A percentile compares a stretch with the other conserved stretches of the same genome.
Evolutionary conservation across 352 stramenopile genomes (phyloP).

Genomic region (Globisporangium okanoganense): DNA sequence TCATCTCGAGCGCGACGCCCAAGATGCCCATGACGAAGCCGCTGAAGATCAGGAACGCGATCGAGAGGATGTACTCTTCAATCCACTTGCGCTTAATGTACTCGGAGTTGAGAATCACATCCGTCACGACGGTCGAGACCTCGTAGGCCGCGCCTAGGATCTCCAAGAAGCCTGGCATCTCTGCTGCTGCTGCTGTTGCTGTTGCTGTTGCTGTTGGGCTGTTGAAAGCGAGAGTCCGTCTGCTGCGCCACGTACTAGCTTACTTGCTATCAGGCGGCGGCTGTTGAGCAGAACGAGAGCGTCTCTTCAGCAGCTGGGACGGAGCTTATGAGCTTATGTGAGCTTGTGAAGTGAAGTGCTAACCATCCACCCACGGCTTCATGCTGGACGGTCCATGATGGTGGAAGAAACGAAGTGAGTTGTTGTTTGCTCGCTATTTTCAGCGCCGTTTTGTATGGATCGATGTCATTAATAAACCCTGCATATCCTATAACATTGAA

Average conservation of each 20-base stretch:
- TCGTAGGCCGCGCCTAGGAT: constrained; percentile 48
- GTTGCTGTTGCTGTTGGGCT: background rate
- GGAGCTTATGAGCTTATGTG: too few species aligned
- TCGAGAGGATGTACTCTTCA: constrained; percentile 71
- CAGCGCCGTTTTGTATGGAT: too few species aligned
- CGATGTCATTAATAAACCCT: too few species aligned
- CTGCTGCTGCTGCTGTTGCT: background rate
- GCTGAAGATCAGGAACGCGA: constrained; percentile 58
- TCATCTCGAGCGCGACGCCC: constrained; percentile 41
- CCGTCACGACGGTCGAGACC: constrained; percentile 62
- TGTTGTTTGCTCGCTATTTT: background rate
- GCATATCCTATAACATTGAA: too few species aligned
- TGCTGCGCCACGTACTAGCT: background rate
- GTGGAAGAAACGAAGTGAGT: background rate
- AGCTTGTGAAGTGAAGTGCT: background rate
- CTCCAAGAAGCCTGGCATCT: constrained; percentile 25
- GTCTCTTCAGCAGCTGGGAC: background rate
- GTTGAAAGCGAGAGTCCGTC: background rate
- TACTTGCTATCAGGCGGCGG: background rate
- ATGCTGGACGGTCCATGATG: background rate
- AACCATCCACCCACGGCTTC: background rate
- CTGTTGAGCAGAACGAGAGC: background rate
- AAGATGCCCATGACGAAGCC: constrained; percentile 60
- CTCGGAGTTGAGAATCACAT: constrained; percentile 70
- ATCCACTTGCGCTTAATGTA: constrained; percentile 68